phyloP scores from a whole-genome alignment of 805 yeast genomes.

The Zygosaccharomyces pseudorouxii region DNA sequence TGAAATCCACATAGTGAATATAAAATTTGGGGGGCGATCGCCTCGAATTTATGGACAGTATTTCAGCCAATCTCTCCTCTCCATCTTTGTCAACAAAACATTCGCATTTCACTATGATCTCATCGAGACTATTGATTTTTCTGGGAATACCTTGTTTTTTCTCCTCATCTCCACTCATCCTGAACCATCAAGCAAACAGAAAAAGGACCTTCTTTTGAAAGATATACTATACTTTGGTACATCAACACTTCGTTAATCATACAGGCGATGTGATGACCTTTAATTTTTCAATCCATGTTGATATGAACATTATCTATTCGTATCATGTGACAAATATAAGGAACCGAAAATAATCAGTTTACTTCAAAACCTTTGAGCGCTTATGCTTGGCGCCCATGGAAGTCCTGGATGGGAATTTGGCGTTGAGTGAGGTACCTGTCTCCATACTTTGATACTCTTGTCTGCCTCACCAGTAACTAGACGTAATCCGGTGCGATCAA shows the following conservation, averaged over 20 bases:
- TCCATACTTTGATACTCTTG: slow-evolving; percentile 77
- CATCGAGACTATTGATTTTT: slow-evolving; percentile 38
- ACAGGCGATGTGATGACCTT: not conserved
- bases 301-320: not conserved
- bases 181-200: not conserved
- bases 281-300: not conserved
- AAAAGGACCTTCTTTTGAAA: not conserved
- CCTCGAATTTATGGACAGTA: slow-evolving; percentile 67
- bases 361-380: slow-evolving; percentile 29
- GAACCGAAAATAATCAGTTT: not conserved
- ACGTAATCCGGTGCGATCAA: slow-evolving; percentile 76
- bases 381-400: slow-evolving; percentile 31
- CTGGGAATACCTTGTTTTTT: slow-evolving; percentile 28
- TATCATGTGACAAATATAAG: not conserved
- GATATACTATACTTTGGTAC: not conserved
- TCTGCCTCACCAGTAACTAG: slow-evolving; percentile 88
- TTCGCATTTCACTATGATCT: slow-evolving; percentile 71
- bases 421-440: slow-evolving; percentile 38
- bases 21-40: slow-evolving; percentile 78
- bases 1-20: slow-evolving; percentile 91
- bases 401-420: slow-evolving; percentile 28
- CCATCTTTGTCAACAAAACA: slow-evolving; percentile 78
- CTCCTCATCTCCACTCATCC: slow-evolving; percentile 22
- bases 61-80: slow-evolving; percentile 76
- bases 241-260: not conserved